phyloP scores from a whole-genome alignment of 371 early-diverging fungal species.

The Saksenaea oblongispora region DNA sequence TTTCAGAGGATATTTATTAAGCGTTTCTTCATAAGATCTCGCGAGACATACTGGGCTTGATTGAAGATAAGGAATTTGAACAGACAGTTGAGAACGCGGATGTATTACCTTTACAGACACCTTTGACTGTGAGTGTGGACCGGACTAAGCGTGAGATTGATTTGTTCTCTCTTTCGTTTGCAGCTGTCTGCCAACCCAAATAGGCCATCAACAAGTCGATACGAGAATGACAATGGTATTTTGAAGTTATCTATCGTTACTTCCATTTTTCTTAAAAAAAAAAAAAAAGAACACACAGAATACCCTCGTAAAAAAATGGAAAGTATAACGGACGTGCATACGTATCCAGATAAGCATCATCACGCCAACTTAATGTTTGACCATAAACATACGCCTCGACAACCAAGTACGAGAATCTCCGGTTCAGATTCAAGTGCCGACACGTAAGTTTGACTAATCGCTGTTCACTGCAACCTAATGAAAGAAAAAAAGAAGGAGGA shows the following conservation, averaged over 20 bases:
- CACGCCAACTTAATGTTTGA: not conserved
- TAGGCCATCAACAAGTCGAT: slow-evolving; percentile 17
- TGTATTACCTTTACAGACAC: not conserved
- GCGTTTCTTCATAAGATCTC: slow-evolving; percentile 18
- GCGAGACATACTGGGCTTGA: slow-evolving; percentile 22
- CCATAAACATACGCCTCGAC: not conserved
- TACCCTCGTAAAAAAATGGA: not conserved
- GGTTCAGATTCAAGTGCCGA: not conserved
- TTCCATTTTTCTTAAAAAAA: too few species aligned
- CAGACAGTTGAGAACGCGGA: slow-evolving; percentile 7
- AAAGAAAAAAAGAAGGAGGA: not conserved
- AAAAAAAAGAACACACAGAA: not conserved
- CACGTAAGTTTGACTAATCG: not conserved
- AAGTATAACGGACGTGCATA: not conserved
- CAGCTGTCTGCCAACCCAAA: slow-evolving; percentile 34
- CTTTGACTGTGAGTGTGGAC: not conserved
- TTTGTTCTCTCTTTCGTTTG: not conserved
- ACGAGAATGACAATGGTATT: slow-evolving; percentile 1
- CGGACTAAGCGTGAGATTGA: not conserved
- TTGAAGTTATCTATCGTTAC: not conserved
- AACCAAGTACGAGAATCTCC: not conserved
- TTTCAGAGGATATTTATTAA: not conserved
- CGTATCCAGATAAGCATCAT: not conserved
- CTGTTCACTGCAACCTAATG: not conserved
- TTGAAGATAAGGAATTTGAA: slow-evolving; percentile 23